Evolutionary conservation across 805 yeast species (phyloP).

Genomic region (Komagataella pastoris): DNA sequence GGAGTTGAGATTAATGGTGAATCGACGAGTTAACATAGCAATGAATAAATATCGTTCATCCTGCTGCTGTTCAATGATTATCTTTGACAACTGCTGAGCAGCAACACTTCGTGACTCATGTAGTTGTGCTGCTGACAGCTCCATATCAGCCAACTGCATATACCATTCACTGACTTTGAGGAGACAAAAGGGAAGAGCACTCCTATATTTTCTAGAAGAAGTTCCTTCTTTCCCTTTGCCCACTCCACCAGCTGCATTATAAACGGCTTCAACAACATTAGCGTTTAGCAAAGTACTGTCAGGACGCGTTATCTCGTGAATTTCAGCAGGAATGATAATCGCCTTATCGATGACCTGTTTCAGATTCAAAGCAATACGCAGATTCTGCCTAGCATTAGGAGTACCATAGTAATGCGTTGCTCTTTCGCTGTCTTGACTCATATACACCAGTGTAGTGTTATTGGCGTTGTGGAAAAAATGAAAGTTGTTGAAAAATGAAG

Average conservation of each 20-base stretch:
- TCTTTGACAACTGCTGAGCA: constrained; percentile 64
- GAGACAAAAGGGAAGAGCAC: constrained; percentile 56
- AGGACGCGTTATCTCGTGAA: constrained; percentile 32
- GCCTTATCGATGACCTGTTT: constrained; percentile 60
- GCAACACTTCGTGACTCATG: constrained; percentile 47
- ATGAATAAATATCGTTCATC: constrained; percentile 55
- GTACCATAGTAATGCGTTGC: constrained; percentile 9
- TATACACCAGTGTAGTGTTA: neutral
- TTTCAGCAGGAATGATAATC: constrained; percentile 52
- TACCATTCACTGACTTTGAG: constrained; percentile 77
- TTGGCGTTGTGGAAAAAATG: no score
- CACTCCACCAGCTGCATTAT: constrained; percentile 70
- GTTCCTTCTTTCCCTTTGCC: constrained; percentile 44
- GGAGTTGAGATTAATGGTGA: constrained; percentile 49
- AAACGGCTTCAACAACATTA: constrained; percentile 44
- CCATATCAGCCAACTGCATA: constrained; percentile 38
- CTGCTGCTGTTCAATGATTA: constrained; percentile 47
- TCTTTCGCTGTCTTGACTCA: neutral
- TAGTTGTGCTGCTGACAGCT: constrained; percentile 56
- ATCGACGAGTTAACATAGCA: constrained; percentile 68
- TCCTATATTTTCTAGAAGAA: constrained; percentile 48
- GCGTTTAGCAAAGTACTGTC: constrained; percentile 48
- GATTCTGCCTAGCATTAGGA: constrained; percentile 55
- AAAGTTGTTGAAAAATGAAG: no score
- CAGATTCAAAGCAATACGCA: constrained; percentile 60